Conservation (phyloP, 352 stramenopile genomes). For the Globisporangium paddicum region DNA sequence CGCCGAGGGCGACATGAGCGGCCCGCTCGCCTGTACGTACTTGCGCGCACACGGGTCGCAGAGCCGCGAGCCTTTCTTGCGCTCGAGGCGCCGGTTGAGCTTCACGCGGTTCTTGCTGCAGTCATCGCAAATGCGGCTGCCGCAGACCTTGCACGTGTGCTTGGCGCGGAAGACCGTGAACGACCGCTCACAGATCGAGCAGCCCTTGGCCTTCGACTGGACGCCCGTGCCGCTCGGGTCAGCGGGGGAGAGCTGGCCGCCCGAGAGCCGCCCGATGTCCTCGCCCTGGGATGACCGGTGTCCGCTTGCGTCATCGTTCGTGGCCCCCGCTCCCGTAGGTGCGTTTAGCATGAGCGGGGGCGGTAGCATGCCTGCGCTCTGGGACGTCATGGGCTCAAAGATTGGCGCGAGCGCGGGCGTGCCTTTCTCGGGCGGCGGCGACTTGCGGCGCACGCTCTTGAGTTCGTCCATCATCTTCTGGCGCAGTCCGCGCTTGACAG, state of each 20-base stretch:
- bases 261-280: slow-evolving; percentile 1
- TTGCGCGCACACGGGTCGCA: slow-evolving; percentile 68
- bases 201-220: slow-evolving; percentile 24
- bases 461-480: slow-evolving; percentile 66
- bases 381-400: slow-evolving; percentile 17
- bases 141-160: slow-evolving; percentile 76
- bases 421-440: slow-evolving; percentile 14
- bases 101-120: slow-evolving; percentile 83
- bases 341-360: slow-evolving; percentile 30
- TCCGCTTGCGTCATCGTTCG: background rate
- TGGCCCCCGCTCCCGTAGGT: background rate
- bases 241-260: slow-evolving; percentile 10
- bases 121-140: slow-evolving; percentile 72
- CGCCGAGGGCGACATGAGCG: slow-evolving; percentile 20
- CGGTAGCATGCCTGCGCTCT: slow-evolving; percentile 4
- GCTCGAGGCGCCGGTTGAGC: slow-evolving; percentile 55
- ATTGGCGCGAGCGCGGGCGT: slow-evolving; percentile 17
- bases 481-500: slow-evolving; percentile 30
- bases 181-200: slow-evolving; percentile 60
- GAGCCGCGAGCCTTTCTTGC: slow-evolving; percentile 65
- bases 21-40: slow-evolving; percentile 39
- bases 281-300: background rate
- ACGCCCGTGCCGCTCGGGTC: background rate
- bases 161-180: slow-evolving; percentile 79
- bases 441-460: slow-evolving; percentile 52